Conservation (phyloP, 768 basidiomycete species). For the Paxillus ammoniavirescens region DNA sequence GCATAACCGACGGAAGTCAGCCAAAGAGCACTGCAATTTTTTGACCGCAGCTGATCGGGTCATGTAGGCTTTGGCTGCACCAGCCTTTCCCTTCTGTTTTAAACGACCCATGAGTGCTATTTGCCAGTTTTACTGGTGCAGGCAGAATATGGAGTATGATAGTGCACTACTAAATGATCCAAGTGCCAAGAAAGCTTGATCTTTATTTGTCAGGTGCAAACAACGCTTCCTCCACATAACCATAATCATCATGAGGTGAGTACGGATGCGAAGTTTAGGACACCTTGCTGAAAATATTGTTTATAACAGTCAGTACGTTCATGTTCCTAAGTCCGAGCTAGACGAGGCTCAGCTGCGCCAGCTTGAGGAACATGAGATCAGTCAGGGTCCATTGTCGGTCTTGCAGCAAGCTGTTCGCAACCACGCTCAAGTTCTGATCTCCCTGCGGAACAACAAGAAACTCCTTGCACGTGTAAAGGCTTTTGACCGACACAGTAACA, state of each 20-base stretch:
- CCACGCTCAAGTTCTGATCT: constrained; percentile 96
- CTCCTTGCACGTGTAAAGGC: constrained; percentile 94
- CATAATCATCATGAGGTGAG: constrained; percentile 34
- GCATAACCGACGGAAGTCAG: constrained; percentile 94
- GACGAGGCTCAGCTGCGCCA: constrained; percentile 96
- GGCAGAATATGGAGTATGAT: neutral
- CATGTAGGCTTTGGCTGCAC: constrained; percentile 88
- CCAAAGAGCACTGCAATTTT: constrained; percentile 94
- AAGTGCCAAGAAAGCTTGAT: neutral
- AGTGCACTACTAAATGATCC: neutral
- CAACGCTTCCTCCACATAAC: constrained; percentile 15
- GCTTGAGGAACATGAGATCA: constrained; percentile 97
- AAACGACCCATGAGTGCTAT: constrained; percentile 63
- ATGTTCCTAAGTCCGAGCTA: constrained; percentile 94
- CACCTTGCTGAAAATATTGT: constrained; percentile 5
- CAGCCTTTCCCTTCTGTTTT: constrained; percentile 83
- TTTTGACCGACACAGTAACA: constrained; percentile 98
- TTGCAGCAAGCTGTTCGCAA: constrained; percentile 97
- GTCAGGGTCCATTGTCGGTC: constrained; percentile 94
- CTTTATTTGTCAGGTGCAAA: constrained; percentile 33
- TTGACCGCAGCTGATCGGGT: constrained; percentile 91
- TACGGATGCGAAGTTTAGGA: neutral
- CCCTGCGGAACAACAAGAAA: constrained; percentile 98
- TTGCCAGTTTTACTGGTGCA: neutral
- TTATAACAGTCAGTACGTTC: constrained; percentile 85